A percentile compares a stretch with the other conserved stretches of the same genome.
phyloP scores from a whole-genome alignment of 768 basidiomycete genomes.

The Butyriboletus loyo region DNA sequence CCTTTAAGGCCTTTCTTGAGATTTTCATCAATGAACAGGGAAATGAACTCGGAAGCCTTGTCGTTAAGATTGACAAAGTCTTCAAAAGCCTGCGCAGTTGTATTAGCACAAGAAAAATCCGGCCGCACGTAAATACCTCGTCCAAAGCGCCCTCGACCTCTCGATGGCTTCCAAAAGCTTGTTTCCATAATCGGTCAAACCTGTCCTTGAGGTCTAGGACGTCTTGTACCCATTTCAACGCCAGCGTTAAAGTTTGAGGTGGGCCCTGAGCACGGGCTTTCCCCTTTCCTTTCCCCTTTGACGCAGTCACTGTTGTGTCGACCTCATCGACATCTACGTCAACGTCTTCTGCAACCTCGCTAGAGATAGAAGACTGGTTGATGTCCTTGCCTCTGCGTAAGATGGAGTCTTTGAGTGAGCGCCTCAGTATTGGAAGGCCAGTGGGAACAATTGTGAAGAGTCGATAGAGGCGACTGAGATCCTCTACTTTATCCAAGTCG shows the following conservation, averaged over 20 bases:
- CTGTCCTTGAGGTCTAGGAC: slow-evolving; percentile 90
- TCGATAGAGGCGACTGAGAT: slow-evolving; percentile 75
- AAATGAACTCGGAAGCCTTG: slow-evolving; percentile 91
- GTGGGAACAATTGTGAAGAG: slow-evolving; percentile 65
- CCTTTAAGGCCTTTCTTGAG: slow-evolving; percentile 93
- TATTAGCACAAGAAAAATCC: neutral
- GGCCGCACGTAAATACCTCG: slow-evolving; percentile 53
- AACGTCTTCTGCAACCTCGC: slow-evolving; percentile 35
- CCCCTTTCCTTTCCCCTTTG: slow-evolving; percentile 54
- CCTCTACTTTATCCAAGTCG: slow-evolving; percentile 71
- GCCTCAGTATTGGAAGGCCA: slow-evolving; percentile 64
- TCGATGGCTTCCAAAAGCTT: slow-evolving; percentile 69
- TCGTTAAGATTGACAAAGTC: slow-evolving; percentile 86
- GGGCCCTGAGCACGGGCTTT: slow-evolving; percentile 45
- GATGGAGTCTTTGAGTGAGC: slow-evolving; percentile 70
- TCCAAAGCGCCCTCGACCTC: slow-evolving; percentile 79
- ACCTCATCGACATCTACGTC: slow-evolving; percentile 37
- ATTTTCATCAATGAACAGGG: slow-evolving; percentile 95
- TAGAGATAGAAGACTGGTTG: slow-evolving; percentile 57
- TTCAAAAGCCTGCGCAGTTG: slow-evolving; percentile 72
- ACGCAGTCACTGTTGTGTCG: slow-evolving; percentile 31
- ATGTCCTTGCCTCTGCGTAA: slow-evolving; percentile 72
- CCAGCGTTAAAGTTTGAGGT: slow-evolving; percentile 49
- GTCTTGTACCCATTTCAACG: slow-evolving; percentile 91
- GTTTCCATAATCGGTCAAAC: slow-evolving; percentile 73